Base-by-base conservation (phyloP, 768 basidiomycete species). In the Sutorius australiensis region DNA sequence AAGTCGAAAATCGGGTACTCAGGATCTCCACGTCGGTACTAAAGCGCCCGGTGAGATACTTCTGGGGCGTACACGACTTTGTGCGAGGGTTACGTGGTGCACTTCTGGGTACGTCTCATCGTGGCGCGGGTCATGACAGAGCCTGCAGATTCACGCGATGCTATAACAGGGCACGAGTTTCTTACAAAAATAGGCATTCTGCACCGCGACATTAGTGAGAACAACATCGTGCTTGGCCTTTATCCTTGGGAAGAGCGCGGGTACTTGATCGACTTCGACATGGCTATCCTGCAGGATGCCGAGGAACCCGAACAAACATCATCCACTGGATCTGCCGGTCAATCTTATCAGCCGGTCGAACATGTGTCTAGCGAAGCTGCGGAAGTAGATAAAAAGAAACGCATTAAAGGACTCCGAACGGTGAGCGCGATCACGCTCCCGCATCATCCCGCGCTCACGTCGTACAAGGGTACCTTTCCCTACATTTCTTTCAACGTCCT, bases 211-310 rank as follows among this genome's bases (percentile, higher is more conserved):
- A 17, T 37, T 17, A 37, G n/a, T 7, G 36, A 37, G 36, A 37
- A 37, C 36, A 37, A 19, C 12, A 21, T 39, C 1, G 6, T 39
- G 7, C 6, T 21, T 16, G 36, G 36, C 8, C 4, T 37, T 37
- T 37, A 37, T 16, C 36, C 36, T 8, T 37, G 36, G 36, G 36
- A 37, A 37, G 36, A 37, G 9, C 36, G 36, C 9, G 36, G 36
- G 2, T 37, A 17, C 7, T 6, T 72, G 38, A 70, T 60, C 8
- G 72, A 71, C 48, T 50, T 72, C 3, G 69, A 73, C 24, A 51
- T 52, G 56, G 59, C 52, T 11, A 53, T 53, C 1, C 11, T 40
- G 5, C 48, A 51, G 38, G 40, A 41, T 14, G 16, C 36, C 5
- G 36, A 17, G n/a, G n/a, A 3, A 37, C 36, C 36, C 7, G n/a